Conservation (phyloP, 108 stramenopile genomes). For the Schizochytrium sp. region DNA sequence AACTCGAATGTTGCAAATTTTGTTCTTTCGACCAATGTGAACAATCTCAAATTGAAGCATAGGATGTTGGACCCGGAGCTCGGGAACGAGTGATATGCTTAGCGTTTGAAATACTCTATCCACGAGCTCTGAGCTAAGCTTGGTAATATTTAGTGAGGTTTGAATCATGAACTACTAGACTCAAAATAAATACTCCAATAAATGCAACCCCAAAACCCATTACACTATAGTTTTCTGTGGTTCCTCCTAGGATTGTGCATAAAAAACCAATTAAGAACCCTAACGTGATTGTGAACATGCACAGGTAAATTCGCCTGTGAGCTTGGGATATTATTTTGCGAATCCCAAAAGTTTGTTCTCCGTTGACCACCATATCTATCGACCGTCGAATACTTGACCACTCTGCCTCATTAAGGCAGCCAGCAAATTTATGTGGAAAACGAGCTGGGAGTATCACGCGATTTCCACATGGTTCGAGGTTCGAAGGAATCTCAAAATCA, state of each 20-base stretch:
- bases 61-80: neutral
- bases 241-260: neutral
- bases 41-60: slow-evolving; percentile 20
- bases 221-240: neutral
- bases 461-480: neutral
- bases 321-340: neutral
- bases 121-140: neutral
- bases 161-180: slow-evolving; percentile 6
- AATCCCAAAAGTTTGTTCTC: neutral
- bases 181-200: neutral
- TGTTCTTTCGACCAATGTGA: slow-evolving; percentile 5
- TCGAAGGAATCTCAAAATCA: slow-evolving; percentile 36
- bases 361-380: slow-evolving; percentile 9
- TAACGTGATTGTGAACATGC: neutral
- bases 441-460: neutral
- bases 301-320: neutral
- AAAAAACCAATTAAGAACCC: neutral
- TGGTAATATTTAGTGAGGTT: neutral
- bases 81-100: neutral
- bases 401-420: slow-evolving; percentile 27
- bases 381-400: neutral
- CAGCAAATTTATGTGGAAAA: slow-evolving; percentile 2
- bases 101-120: neutral
- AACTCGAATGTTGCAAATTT: neutral
- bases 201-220: neutral